Evolutionary conservation across 164 flowering plant species (phyloP), one percentile per base, ranked within the genome.

Genomic region (Chloranthus sessilifolius): DNA sequence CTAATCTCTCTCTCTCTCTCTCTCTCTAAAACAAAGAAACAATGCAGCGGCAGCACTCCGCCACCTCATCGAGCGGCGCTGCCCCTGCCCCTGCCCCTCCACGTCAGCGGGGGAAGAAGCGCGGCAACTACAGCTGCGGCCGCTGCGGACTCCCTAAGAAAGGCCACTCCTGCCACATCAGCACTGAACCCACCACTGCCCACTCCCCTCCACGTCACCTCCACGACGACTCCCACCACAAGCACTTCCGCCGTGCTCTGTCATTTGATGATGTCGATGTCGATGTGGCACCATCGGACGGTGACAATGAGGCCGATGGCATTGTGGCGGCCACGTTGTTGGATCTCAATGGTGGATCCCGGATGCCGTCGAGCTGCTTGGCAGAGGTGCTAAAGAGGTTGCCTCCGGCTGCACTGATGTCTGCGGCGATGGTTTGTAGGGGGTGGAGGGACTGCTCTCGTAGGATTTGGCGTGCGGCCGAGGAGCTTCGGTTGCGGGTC

Each of bases 111-210:
- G 77, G 73, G 45, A 86, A 81, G 55, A 76, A 64, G 58, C 85
- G 97, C 16, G 99, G 99, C 1, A 81, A 64, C 63, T 86, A 86
- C 75, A 82, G 70, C 78, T 89, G 97, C 46, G 85, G 96, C 61
- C 78, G 96, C 0, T 87, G 99, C 41, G 97, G 99, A 9, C 76
- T 40, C 6, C 99, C 96, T 8, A 89, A 94, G 64, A 82, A 79
- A 48, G 97, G 99, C 59, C 99, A 89, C 53, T 14, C 48, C 31
- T 94, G 97, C 62, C 41, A 61, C 33, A 12, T 62, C 25, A 3
- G 36, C 33, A 5, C 46, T 36, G 19, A 61, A 31, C 4, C 55
- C 43, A 19, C 51, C 58, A 21, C 67, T 47, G 21, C 52, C 35
- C 12, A 48, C 22, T 6, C 62, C 34, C 40, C 58, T 20, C 20